A percentile compares a stretch with the other conserved stretches of the same genome.
Conservation (phyloP, 139 green algal genomes). For the Closterium sp. region DNA sequence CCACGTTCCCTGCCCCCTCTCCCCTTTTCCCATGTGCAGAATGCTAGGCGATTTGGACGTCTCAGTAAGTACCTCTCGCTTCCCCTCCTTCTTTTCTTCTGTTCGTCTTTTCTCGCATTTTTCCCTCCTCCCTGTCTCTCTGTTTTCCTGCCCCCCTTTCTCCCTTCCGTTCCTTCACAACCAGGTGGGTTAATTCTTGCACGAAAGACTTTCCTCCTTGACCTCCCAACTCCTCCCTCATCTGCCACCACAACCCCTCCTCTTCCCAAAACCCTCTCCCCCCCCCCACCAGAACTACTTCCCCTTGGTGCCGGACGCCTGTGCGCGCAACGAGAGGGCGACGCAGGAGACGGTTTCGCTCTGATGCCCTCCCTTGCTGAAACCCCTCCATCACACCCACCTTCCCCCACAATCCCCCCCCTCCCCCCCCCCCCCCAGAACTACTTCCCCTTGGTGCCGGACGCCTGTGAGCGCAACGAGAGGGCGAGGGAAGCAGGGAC, state of each 20-base stretch:
- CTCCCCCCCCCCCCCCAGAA: constrained; percentile 15
- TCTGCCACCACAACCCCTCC: no score
- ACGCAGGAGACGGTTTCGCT: background rate
- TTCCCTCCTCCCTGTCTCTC: background rate
- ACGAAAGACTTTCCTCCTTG: no score
- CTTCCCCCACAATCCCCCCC: background rate
- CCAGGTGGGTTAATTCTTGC: no score
- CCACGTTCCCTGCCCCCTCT: no score
- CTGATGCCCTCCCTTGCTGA: background rate
- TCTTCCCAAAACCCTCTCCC: background rate
- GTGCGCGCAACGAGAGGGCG: constrained; percentile 23
- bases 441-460: constrained; percentile 29
- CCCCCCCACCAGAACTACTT: background rate
- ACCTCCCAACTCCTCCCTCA: no score
- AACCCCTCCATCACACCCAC: background rate
- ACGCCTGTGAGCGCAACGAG: constrained; percentile 40
- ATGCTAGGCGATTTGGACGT: no score
- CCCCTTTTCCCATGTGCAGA: no score
- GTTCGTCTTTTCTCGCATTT: background rate
- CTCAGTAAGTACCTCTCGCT: background rate
- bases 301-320: constrained; percentile 17
- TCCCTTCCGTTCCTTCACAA: background rate
- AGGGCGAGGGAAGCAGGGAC: background rate
- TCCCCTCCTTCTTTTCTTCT: background rate
- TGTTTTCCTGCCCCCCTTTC: background rate